A percentile compares a stretch with the other conserved stretches of the same genome.
phyloP scores from a whole-genome alignment of 305 asterid genomes.

The Fraxinus xanthoxyloides region DNA sequence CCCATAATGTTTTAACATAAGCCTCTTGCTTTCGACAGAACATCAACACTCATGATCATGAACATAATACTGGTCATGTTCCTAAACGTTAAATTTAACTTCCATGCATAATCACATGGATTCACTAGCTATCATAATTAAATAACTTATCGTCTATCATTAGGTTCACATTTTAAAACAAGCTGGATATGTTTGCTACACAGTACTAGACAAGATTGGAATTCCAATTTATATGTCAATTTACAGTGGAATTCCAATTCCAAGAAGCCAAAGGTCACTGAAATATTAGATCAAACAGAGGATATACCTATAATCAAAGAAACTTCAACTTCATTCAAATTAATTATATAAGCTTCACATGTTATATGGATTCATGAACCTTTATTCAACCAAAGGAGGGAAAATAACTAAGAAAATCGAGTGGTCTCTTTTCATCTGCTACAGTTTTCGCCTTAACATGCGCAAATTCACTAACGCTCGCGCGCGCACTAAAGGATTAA shows the following conservation, averaged over 20 bases:
- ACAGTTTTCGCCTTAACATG: neutral
- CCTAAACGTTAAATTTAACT: too few relatives aligned
- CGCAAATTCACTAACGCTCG: neutral
- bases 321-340: constrained; percentile 18
- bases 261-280: neutral
- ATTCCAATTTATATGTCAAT: too few relatives aligned
- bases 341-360: neutral
- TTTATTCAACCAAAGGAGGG: constrained; percentile 17
- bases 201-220: neutral
- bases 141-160: too few relatives aligned
- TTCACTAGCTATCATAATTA: too few relatives aligned
- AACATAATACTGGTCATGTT: too few relatives aligned
- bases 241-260: too few relatives aligned
- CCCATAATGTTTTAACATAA: too few relatives aligned
- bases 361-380: constrained; percentile 18
- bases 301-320: constrained; percentile 8
- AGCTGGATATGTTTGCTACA: neutral
- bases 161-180: too few relatives aligned
- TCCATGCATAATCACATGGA: too few relatives aligned
- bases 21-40: too few relatives aligned
- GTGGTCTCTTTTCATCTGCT: neutral
- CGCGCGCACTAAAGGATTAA: neutral
- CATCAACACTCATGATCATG: too few relatives aligned
- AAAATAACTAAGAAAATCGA: constrained; percentile 7
- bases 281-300: neutral